Conservation (phyloP, 2,329 filamentous ascomycete species). For the Davidsoniella virescens region DNA sequence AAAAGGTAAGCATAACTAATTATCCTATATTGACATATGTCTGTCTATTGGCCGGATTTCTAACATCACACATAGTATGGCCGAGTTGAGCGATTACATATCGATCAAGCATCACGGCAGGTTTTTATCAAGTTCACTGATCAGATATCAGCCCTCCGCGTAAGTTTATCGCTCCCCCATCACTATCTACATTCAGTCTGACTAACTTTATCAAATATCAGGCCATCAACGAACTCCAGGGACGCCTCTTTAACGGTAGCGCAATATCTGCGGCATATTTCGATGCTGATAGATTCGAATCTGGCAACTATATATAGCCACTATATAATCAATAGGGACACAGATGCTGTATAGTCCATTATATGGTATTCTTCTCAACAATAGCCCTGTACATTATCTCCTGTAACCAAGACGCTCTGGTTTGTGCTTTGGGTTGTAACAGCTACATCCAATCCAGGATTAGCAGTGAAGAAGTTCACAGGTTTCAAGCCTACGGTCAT, state of each 20-base stretch:
- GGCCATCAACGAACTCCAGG: slow-evolving; percentile 82
- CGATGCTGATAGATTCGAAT: slow-evolving; percentile 66
- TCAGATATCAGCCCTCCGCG: slow-evolving; percentile 65
- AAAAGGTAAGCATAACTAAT: slow-evolving; percentile 37
- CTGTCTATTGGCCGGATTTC: slow-evolving; percentile 1
- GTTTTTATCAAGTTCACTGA: slow-evolving; percentile 94
- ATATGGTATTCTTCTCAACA: background rate
- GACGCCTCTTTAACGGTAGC: slow-evolving; percentile 78
- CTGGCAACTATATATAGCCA: slow-evolving; percentile 35
- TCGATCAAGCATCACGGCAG: slow-evolving; percentile 45
- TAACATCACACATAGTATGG: slow-evolving; percentile 44
- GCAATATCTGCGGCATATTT: slow-evolving; percentile 70
- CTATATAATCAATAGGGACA: background rate
- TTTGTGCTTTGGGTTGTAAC: slow-evolving; percentile 23
- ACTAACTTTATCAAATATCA: slow-evolving; percentile 20
- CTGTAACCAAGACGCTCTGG: slow-evolving; percentile 18
- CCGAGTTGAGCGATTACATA: slow-evolving; percentile 61
- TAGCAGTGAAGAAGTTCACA: slow-evolving; percentile 35
- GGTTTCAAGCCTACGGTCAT: slow-evolving; percentile 35
- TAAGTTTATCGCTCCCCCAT: slow-evolving; percentile 28
- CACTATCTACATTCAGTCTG: background rate
- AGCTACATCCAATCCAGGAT: slow-evolving; percentile 34
- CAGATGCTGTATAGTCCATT: background rate
- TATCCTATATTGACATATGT: too few species aligned
- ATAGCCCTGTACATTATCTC: background rate